phyloP scores from a whole-genome alignment of 2,329 filamentous ascomycete species.

The Monilinia laxa region DNA sequence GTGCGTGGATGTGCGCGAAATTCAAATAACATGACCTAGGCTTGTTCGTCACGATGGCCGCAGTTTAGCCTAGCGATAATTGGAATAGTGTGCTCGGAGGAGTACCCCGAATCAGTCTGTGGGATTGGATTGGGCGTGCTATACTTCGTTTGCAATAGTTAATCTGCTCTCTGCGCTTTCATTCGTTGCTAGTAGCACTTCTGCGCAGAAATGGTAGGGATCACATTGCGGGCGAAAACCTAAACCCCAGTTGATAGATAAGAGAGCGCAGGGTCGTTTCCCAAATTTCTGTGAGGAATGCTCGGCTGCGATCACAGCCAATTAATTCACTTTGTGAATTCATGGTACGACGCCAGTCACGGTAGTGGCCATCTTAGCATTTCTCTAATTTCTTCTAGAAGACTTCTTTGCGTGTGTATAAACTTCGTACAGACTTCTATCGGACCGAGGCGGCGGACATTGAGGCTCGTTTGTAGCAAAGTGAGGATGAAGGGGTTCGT shows the following conservation, averaged over 20 bases:
- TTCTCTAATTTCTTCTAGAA: conserved; percentile 10
- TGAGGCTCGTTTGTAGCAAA: background rate
- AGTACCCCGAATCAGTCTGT: background rate
- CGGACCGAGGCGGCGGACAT: background rate
- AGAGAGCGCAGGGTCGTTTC: background rate
- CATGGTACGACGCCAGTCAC: background rate
- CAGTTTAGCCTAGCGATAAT: background rate
- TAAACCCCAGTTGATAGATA: background rate
- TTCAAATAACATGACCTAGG: background rate
- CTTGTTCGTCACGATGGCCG: background rate
- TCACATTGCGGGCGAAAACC: background rate
- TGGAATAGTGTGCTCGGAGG: background rate
- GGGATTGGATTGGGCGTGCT: background rate
- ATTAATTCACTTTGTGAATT: background rate
- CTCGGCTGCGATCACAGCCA: background rate
- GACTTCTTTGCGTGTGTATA: background rate
- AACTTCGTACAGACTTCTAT: background rate
- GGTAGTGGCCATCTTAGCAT: background rate
- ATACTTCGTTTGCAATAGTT: background rate
- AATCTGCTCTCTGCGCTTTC: background rate
- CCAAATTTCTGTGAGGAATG: no score
- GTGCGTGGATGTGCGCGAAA: background rate
- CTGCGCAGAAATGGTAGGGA: background rate
- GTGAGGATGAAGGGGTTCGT: conserved; percentile 12
- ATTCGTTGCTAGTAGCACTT: background rate